Base-by-base conservation (phyloP, 108 stramenopile genomes). In the Parmales sp. region DNA sequence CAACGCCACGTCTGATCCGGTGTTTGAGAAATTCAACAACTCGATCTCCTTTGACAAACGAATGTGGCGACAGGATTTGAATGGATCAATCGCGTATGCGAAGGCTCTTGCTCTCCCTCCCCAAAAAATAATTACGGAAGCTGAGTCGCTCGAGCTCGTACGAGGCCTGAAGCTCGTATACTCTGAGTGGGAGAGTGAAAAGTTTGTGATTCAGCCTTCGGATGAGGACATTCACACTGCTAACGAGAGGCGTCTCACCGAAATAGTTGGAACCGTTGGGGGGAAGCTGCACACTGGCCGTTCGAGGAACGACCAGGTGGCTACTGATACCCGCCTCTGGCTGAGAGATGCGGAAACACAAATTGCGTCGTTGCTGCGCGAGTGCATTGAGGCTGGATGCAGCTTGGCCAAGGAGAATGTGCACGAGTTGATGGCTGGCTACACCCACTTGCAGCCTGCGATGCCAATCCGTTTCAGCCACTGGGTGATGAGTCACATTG, bases 221-320 rank as follows among this genome's bases (percentile, higher is more conserved):
- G 98, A 99, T 73, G 98, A 99, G 79, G 98, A 99, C 82, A 97
- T 99, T 68, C 98, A 99, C 79, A 99, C 96, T n/a, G 96, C 96
- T 49, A 97, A 99, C 72, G 98, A 99, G 79, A 88, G 98, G 39
- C 88, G 98, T 1, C 78, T 99, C 51, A 96, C 95, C 0, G 98
- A 99, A 82, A 71, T 97, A 37, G 81, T 97, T 65, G 96, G 96
- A 22, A 74, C 90, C 6, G 76, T 88, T 23, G 98, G 93, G 34
- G 95, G 95, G 38, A 97, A 97, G 71, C 70, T 99, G 54, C 98
- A 99, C 82, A 99, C 98, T 13, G 98, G 95, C 11, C 89, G 97
- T 41, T 88, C 86, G 44, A 88, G 97, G 2, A 98, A 98, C 78
- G 94, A 95, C 70, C 94, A 95, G 72, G 97, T 98, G 23, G 95